Evolutionary conservation across 176 grass and related monocot genomes (phyloP).

Genomic region (Bothriochloa decipiens): DNA sequence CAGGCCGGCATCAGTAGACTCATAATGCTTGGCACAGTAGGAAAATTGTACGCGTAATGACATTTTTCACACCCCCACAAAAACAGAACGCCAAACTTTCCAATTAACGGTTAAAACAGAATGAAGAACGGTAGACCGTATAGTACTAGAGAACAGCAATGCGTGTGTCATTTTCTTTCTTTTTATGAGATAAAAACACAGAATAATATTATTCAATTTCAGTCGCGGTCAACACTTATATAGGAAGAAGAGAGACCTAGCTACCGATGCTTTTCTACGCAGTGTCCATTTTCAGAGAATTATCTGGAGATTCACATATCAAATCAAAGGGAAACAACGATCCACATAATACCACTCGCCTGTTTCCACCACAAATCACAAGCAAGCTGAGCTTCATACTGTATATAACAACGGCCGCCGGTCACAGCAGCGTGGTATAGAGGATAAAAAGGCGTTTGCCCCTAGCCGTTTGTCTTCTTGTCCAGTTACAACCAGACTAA

Average conservation of each 20-base stretch:
- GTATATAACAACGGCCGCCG: not conserved
- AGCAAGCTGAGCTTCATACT: not conserved
- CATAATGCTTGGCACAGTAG: too few relatives aligned
- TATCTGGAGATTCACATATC: not conserved
- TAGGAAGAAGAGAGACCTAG: not conserved
- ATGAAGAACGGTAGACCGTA: too few relatives aligned
- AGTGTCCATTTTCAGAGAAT: not conserved
- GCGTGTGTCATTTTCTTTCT: not conserved
- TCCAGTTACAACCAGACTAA: not conserved
- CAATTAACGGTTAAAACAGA: too few relatives aligned
- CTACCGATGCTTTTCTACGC: not conserved
- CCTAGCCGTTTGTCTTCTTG: not conserved
- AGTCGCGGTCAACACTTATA: not conserved
- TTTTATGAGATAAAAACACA: not conserved
- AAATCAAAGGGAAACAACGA: not conserved
- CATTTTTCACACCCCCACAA: too few relatives aligned
- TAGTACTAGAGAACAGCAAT: too few relatives aligned
- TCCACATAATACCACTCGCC: not conserved
- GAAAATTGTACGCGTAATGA: too few relatives aligned
- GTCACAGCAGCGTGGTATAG: not conserved
- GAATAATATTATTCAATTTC: not conserved
- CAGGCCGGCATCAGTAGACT: too few relatives aligned
- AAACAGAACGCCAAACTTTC: too few relatives aligned
- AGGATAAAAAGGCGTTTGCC: not conserved
- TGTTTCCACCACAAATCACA: not conserved